These are phyloP conservation scores for Penicillium samsonianum DNA, from an alignment of 495 filamentous ascomycete species.

Conservation along the genomic window DNA sequence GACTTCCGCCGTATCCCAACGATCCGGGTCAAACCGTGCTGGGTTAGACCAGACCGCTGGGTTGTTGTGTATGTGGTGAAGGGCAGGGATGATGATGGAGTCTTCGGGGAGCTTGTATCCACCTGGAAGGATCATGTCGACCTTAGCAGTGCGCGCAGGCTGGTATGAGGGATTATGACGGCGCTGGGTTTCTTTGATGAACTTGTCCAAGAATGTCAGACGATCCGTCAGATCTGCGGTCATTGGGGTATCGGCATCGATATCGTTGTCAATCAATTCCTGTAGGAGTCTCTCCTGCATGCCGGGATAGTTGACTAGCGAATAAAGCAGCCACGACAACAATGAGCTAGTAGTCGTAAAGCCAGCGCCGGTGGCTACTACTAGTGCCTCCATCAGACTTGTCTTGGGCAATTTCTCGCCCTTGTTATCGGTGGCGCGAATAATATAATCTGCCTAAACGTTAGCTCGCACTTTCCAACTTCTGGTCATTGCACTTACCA, in stretches of 20 bases:
- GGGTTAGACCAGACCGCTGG: constrained; percentile 54
- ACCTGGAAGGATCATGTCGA: constrained; percentile 54
- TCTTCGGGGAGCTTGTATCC: constrained; percentile 54
- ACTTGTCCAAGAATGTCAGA: constrained; percentile 53
- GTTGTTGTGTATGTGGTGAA: constrained; percentile 57
- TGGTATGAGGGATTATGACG: constrained; percentile 58
- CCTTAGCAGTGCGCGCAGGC: constrained; percentile 52
- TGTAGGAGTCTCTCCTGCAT: constrained; percentile 55
- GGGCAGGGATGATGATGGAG: constrained; percentile 47
- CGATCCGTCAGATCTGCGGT: constrained; percentile 42
- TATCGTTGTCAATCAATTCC: constrained; percentile 53
- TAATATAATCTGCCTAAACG: constrained; percentile 41
- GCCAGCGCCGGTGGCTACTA: constrained; percentile 50
- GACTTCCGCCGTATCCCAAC: constrained; percentile 54
- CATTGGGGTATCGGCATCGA: constrained; percentile 36
- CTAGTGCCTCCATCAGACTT: constrained; percentile 30
- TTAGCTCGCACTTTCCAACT: background rate
- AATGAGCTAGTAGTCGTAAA: constrained; percentile 56
- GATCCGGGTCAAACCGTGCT: constrained; percentile 51
- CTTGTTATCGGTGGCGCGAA: constrained; percentile 52
- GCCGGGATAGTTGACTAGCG: constrained; percentile 47
- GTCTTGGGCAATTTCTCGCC: constrained; percentile 52
- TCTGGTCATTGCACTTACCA: constrained; percentile 24
- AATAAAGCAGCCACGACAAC: constrained; percentile 56
- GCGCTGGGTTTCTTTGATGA: constrained; percentile 59